Base-by-base conservation (phyloP, 352 stramenopile genomes). In the Pythium phragmitis region DNA sequence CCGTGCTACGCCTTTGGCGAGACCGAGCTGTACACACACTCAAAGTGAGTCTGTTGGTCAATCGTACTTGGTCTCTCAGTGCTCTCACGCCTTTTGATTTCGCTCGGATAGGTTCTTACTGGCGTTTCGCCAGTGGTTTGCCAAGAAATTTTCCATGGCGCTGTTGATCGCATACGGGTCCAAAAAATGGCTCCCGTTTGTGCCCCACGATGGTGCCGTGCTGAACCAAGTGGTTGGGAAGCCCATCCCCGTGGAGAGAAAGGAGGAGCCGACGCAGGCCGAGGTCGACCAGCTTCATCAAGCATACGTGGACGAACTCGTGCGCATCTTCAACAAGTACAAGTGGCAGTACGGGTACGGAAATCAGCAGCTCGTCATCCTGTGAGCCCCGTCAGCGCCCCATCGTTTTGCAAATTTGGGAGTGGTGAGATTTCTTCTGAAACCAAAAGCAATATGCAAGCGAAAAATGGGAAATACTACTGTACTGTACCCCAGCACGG, bases 241-340 rank as follows among this genome's bases (percentile, higher is more conserved):
- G 45, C 82, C 83, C 2, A 91, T 96, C 57, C 19, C 43, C 4
- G 81, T 92, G 21, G 63, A 82, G 7, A 91, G 88, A 64, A 82
- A 69, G 3, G 73, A 74, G 16, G 60, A 88, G 36, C 85, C 83
- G 21, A 89, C 69, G 3, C 52, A 73, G 8, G 76, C 91, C 53
- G 75, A 91, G 1, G 76, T 94, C 49, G 74, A 94, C 48, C 76
- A 77, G 60, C 62, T 93, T 33, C 86, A 92, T 43, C 66, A 77
- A 21, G 60, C 72, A 21, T 96, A 91, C 68, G 70, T 91, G 17
- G 68, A 51, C 14, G 83, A 92, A 57, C 83, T 94, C 28, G 70
- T 86, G 53, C 82, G 82, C 30, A 78, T 94, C 51, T 96, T 89
- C 62, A 75, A 92, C 57, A 89, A 87, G 74, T 91, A 94, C 80